Percentiles rank a stretch among this genome's conserved stretches.
Evolutionary conservation across 805 yeast genomes (phyloP).

Genomic region (Saccharomycopsis sp.): DNA sequence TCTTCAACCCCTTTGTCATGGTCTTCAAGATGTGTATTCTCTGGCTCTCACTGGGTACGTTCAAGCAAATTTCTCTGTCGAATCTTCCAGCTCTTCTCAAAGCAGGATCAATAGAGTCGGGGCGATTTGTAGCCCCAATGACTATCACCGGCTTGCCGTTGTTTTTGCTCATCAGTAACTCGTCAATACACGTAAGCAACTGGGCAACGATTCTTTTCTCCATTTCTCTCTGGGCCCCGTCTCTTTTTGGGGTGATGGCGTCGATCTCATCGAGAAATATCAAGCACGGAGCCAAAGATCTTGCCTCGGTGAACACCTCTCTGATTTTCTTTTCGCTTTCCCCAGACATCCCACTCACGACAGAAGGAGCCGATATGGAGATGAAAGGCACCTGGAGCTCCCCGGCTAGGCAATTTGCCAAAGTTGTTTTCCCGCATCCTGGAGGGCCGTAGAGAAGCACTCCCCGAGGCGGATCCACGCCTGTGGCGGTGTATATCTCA

Average conservation of each 20-base stretch:
- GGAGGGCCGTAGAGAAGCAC: conserved; percentile 96
- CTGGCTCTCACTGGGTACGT: conserved; percentile 87
- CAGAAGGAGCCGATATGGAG: conserved; percentile 86
- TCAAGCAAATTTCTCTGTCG: conserved; percentile 87
- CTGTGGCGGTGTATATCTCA: conserved; percentile 77
- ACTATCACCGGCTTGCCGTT: conserved; percentile 89
- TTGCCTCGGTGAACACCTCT: conserved; percentile 91
- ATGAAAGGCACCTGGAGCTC: conserved; percentile 90
- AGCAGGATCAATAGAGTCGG: conserved; percentile 91
- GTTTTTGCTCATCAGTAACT: conserved; percentile 76
- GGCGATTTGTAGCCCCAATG: conserved; percentile 94
- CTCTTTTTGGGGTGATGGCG: conserved; percentile 96
- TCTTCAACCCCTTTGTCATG: conserved; percentile 57
- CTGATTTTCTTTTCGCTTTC: conserved; percentile 92
- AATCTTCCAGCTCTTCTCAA: conserved; percentile 94
- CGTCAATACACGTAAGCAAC: conserved; percentile 89
- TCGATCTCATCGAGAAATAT: conserved; percentile 90
- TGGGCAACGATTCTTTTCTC: conserved; percentile 96
- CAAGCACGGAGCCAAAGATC: conserved; percentile 79
- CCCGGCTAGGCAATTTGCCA: conserved; percentile 94
- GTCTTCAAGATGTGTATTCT: conserved; percentile 67
- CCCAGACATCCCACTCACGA: conserved; percentile 99
- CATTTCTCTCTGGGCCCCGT: conserved; percentile 97
- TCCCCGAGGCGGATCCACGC: conserved; percentile 94
- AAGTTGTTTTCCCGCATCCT: conserved; percentile 96